A percentile compares a stretch with the other conserved stretches of the same genome.
These are phyloP conservation scores for Panicum hallii DNA, from an alignment of 202 grass and related monocot species.

Conservation along the genomic window DNA sequence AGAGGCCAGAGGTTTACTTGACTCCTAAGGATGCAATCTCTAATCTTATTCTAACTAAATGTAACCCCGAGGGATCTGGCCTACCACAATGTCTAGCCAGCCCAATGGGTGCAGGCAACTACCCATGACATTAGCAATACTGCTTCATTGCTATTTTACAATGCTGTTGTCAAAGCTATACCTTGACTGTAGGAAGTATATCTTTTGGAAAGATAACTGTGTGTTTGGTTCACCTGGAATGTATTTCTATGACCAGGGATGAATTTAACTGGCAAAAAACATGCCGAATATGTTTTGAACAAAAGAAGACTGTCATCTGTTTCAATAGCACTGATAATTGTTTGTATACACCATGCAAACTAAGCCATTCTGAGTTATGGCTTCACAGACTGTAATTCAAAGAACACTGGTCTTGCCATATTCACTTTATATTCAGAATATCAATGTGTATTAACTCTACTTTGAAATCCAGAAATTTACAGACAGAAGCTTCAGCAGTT, in stretches of 20 bases:
- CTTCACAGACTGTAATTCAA: slow-evolving; percentile 1
- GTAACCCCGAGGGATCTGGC: neutral
- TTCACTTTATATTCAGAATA: slow-evolving; percentile 34
- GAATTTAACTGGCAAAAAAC: neutral
- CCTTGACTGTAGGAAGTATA: neutral
- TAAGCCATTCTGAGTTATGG: neutral
- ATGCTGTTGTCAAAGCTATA: neutral
- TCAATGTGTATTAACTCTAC: slow-evolving; percentile 38
- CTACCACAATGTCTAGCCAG: neutral
- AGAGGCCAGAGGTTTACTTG: neutral
- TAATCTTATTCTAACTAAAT: neutral
- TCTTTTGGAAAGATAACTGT: slow-evolving; percentile 8
- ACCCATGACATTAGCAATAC: neutral
- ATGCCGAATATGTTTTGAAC: neutral
- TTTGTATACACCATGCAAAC: neutral
- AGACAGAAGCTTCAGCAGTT: slow-evolving; percentile 97
- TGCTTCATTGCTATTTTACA: slow-evolving; percentile 2
- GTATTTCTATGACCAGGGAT: slow-evolving; percentile 30
- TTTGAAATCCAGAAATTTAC: slow-evolving; percentile 88
- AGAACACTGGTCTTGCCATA: neutral
- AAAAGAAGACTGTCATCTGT: slow-evolving; percentile 10
- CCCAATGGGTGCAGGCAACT: neutral
- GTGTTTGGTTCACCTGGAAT: slow-evolving; percentile 33
- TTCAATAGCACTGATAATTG: neutral
- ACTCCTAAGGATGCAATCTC: neutral